These are phyloP conservation scores for Mycena chlorophos DNA, from an alignment of 768 basidiomycete species.

Conservation along the genomic window DNA sequence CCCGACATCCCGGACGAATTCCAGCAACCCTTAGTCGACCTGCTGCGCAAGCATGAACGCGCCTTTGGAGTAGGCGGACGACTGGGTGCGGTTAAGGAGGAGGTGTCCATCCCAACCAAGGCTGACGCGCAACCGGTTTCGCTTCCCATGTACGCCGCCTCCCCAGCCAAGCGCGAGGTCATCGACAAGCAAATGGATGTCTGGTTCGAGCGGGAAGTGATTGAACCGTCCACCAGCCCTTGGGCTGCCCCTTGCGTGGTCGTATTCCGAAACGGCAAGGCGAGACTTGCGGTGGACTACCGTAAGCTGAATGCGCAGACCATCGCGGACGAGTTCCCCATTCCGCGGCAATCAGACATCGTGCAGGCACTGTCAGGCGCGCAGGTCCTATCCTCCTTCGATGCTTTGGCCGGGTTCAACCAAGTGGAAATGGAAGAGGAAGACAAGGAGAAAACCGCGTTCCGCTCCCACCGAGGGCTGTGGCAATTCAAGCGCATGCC, in stretches of 20 bases:
- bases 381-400: conserved; percentile 7
- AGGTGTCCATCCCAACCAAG: conserved; percentile 20
- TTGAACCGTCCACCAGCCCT: conserved; percentile 31
- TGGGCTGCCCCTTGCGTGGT: too few relatives aligned
- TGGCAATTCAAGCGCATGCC: conserved; percentile 28
- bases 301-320: conserved; percentile 9
- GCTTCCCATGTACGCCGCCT: conserved; percentile 22
- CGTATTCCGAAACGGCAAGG: too few relatives aligned
- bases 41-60: conserved; percentile 3
- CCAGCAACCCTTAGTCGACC: background rate
- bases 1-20: too few relatives aligned
- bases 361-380: conserved; percentile 25
- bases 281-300: conserved; percentile 36
- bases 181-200: too few relatives aligned
- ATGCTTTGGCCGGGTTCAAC: conserved; percentile 34
- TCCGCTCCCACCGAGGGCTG: conserved; percentile 32
- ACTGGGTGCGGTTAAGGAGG: conserved; percentile 16
- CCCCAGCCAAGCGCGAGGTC: too few relatives aligned
- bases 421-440: conserved; percentile 28
- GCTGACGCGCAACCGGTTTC: conserved; percentile 18
- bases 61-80: conserved; percentile 26
- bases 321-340: conserved; percentile 29
- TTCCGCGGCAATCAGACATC: conserved; percentile 28
- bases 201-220: conserved; percentile 30
- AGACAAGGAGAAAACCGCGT: conserved; percentile 30